These are phyloP conservation scores for Gardenia jasminoides DNA, from an alignment of 257 asterid species.

Conservation along the genomic window DNA sequence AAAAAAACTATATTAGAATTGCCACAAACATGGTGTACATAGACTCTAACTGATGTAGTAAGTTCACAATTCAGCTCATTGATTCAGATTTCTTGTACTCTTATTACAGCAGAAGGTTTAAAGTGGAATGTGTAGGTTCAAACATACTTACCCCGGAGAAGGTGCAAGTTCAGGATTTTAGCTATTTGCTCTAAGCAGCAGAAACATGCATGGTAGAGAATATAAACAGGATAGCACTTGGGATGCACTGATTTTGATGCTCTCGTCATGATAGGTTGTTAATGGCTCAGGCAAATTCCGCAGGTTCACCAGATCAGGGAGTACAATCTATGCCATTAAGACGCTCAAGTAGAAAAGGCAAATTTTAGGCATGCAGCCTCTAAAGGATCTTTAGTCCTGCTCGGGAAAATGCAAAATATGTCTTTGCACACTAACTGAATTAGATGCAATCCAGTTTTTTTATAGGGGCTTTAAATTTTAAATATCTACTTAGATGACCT, in stretches of 20 bases:
- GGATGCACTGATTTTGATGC: neutral
- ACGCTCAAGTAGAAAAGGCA: conserved; percentile 16
- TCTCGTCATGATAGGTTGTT: conserved; percentile 8
- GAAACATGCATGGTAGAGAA: neutral
- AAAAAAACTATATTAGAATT: no score
- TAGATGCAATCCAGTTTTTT: neutral
- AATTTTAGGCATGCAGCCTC: neutral
- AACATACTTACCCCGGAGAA: no score
- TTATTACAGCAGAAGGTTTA: no score
- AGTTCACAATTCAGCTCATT: conserved; percentile 3
- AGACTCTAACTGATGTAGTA: conserved; percentile 29
- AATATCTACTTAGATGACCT: neutral
- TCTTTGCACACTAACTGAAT: neutral
- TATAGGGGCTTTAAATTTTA: no score
- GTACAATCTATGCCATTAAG: conserved; percentile 8
- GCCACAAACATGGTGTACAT: no score
- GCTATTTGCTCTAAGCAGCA: no score
- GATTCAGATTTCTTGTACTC: neutral
- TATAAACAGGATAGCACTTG: neutral
- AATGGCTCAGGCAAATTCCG: conserved; percentile 7
- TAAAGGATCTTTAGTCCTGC: no score
- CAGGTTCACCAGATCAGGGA: conserved; percentile 6
- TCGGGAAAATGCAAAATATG: neutral
- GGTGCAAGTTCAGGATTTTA: neutral
- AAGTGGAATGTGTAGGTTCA: neutral